A percentile compares a stretch with the other conserved stretches of the same genome.
Evolutionary conservation across 176 grass and related monocot genomes (phyloP).

Genomic region (Oryza australiensis): DNA sequence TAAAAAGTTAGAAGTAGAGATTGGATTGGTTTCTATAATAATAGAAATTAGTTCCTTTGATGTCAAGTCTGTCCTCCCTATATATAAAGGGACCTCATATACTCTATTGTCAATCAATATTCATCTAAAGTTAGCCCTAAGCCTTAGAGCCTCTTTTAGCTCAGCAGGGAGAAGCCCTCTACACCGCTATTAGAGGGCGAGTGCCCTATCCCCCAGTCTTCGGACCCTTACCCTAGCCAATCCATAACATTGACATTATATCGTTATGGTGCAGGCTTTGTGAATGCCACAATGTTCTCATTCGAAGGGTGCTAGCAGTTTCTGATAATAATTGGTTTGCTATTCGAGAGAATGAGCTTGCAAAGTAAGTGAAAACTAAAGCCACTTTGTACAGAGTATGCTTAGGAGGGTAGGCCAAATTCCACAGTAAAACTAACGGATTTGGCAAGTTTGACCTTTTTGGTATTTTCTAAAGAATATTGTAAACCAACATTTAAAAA

Average conservation of each 20-base stretch:
- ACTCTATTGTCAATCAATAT: no score
- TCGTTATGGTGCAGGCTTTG: background rate
- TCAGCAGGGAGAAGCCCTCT: no score
- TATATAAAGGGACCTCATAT: no score
- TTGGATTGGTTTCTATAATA: no score
- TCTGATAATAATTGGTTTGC: conserved; percentile 5
- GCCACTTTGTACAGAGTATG: background rate
- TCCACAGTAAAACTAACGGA: conserved; percentile 11
- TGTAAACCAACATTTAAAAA: conserved; percentile 1
- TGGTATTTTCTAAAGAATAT: conserved; percentile 23
- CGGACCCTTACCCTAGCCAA: no score
- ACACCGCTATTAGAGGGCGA: no score
- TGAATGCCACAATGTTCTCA: background rate
- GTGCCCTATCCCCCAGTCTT: no score
- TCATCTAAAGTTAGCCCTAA: no score
- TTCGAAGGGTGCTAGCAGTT: background rate
- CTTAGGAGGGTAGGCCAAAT: background rate
- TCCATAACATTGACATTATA: background rate
- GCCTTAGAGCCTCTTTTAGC: no score
- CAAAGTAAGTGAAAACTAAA: conserved; percentile 6
- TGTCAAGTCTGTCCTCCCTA: no score
- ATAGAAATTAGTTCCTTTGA: no score
- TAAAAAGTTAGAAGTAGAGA: no score
- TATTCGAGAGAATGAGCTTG: background rate
- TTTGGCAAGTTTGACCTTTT: background rate